A percentile compares a stretch with the other conserved stretches of the same genome.
phyloP scores from a whole-genome alignment of 345 rosid genomes.

The Kandelia obovata region DNA sequence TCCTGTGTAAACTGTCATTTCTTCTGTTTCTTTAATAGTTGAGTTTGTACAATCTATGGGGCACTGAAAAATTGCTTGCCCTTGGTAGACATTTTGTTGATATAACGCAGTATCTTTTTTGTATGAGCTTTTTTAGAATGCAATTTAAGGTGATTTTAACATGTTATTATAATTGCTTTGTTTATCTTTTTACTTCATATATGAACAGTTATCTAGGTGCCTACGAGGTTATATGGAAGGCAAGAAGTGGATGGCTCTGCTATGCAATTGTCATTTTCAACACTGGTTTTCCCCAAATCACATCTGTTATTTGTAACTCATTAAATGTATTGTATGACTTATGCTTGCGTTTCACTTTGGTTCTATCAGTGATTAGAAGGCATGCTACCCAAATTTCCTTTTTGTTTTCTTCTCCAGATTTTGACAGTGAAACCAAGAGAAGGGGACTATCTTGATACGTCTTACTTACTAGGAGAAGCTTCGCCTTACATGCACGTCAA shows the following conservation, averaged over 20 bases:
- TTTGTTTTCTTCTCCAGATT: conserved; percentile 42
- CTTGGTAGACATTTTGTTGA: no score
- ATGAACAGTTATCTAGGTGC: conserved; percentile 67
- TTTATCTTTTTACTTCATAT: conserved; percentile 15
- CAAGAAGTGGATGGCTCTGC: conserved; percentile 83
- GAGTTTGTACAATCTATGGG: no score
- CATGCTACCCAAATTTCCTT: neutral
- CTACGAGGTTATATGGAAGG: conserved; percentile 84
- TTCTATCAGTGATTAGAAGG: neutral
- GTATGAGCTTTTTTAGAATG: no score
- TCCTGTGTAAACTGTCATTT: neutral
- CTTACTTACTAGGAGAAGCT: conserved; percentile 69
- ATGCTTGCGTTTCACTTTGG: neutral
- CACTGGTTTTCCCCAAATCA: neutral
- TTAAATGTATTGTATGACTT: neutral
- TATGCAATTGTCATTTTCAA: conserved; percentile 34
- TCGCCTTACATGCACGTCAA: conserved; percentile 84
- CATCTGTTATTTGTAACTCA: neutral
- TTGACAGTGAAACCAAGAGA: conserved; percentile 75
- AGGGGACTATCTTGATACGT: conserved; percentile 70
- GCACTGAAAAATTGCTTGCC: no score
- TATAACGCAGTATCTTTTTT: no score
- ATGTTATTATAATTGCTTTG: neutral
- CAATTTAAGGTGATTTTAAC: neutral
- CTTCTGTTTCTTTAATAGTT: no score